A percentile compares a stretch with the other conserved stretches of the same genome.
These are phyloP conservation scores for Colletotrichum coccodes DNA, from an alignment of 2,329 filamentous ascomycete species.

Conservation along the genomic window DNA sequence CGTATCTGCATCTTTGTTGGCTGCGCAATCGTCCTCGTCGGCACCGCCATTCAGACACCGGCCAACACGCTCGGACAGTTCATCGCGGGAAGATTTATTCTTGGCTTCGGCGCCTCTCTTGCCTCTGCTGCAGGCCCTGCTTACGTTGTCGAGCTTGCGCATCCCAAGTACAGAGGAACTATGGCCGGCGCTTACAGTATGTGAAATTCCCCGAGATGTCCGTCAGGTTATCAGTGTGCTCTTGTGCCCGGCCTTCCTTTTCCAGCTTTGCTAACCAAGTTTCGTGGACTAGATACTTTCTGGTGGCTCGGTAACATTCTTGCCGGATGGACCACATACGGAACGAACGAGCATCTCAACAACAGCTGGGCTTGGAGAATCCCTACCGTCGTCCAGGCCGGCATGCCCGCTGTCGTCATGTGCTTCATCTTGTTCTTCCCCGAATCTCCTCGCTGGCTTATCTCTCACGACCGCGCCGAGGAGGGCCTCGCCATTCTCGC, in stretches of 20 bases:
- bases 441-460: conserved; percentile 79
- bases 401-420: conserved; percentile 53
- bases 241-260: not conserved
- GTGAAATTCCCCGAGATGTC: conserved; percentile 58
- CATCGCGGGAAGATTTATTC: conserved; percentile 40
- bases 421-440: conserved; percentile 76
- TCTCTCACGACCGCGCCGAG: conserved; percentile 66
- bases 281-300: conserved; percentile 47
- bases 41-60: conserved; percentile 54
- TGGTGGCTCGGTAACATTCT: conserved; percentile 57
- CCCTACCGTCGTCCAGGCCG: conserved; percentile 64
- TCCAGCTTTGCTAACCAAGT: not conserved
- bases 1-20: conserved; percentile 62
- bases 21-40: conserved; percentile 56
- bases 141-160: conserved; percentile 71
- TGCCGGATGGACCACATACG: conserved; percentile 51
- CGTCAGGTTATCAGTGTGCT: not conserved
- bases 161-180: conserved; percentile 67
- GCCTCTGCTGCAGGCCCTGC: conserved; percentile 68
- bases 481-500: conserved; percentile 65
- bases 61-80: conserved; percentile 59
- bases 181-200: conserved; percentile 61
- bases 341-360: conserved; percentile 40
- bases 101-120: conserved; percentile 67
- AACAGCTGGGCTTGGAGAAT: conserved; percentile 65